phyloP scores from a whole-genome alignment of 768 basidiomycete species.

The Phallus indusiatus region DNA sequence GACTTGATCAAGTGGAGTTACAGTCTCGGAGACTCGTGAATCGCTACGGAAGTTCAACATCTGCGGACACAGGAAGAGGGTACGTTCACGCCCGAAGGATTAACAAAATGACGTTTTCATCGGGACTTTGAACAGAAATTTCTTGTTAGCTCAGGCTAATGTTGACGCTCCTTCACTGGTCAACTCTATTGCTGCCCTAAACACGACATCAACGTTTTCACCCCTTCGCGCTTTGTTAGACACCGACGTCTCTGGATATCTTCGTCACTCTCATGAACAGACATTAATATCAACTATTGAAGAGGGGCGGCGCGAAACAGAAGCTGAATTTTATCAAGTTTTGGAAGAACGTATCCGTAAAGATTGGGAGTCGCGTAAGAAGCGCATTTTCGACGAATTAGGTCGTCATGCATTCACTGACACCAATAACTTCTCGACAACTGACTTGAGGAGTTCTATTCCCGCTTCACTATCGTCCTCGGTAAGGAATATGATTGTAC shows the following conservation, averaged over 20 bases:
- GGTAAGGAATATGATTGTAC: neutral
- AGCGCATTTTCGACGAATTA: slow-evolving; percentile 81
- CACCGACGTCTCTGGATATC: slow-evolving; percentile 87
- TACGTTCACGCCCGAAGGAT: slow-evolving; percentile 28
- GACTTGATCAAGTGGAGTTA: slow-evolving; percentile 90
- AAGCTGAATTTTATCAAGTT: slow-evolving; percentile 74
- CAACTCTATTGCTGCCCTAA: slow-evolving; percentile 73
- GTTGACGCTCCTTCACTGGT: slow-evolving; percentile 88
- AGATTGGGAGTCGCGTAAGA: slow-evolving; percentile 90
- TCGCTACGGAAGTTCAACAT: slow-evolving; percentile 45
- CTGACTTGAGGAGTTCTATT: slow-evolving; percentile 36
- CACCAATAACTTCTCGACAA: slow-evolving; percentile 41
- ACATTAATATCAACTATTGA: slow-evolving; percentile 92
- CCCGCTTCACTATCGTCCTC: slow-evolving; percentile 1
- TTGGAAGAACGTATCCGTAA: slow-evolving; percentile 64
- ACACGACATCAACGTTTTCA: slow-evolving; percentile 74
- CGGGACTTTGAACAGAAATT: slow-evolving; percentile 47
- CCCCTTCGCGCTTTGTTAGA: slow-evolving; percentile 90
- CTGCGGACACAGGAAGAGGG: slow-evolving; percentile 67
- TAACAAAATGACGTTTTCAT: neutral
- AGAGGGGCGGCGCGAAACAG: slow-evolving; percentile 76
- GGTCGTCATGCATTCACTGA: slow-evolving; percentile 48
- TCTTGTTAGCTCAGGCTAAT: slow-evolving; percentile 86
- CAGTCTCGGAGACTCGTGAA: slow-evolving; percentile 81
- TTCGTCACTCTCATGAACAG: slow-evolving; percentile 92